Base-by-base conservation (phyloP, 2,329 filamentous ascomycete species). In the Aspergillus sp. region DNA sequence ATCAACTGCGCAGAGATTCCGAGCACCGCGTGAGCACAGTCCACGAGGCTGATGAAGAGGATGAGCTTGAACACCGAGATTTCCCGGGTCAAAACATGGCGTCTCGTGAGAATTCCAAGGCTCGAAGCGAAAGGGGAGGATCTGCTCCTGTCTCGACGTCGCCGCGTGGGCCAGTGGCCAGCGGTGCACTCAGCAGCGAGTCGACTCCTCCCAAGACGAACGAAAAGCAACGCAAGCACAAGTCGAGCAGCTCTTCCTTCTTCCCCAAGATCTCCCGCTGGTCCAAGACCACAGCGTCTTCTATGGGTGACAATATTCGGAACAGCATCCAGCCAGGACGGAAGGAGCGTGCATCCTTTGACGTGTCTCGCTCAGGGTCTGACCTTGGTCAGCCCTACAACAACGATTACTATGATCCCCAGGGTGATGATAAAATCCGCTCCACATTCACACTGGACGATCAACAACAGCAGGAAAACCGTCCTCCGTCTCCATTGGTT, bases 201-300 rank as follows among this genome's bases (percentile, higher is more conserved):
- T 88, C 90, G 49, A 88, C 90, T 49, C 95, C 88, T 0, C 88
- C 89, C 8, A 76, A 68, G 51, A 70, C 65, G 19, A 82, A 79
- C 1, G 85, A 88, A 5, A 89, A 87, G 67, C 79, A 81, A 49
- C 88, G 86, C 65, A 96, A 95, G 71, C 87, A 94, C 71, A 95
- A 95, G 65, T 91, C 88, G 1, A 86, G 80, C 60, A 82, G 83
- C 45, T 93, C 89, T 0, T 88, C 87, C 0, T 75, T 83, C 74
- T 86, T 95, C 49, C 90, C 90, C 26, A 96, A 95, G 72, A 90
- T 95, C 50, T 97, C 93, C 5, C 82, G 93, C 35, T 98, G 93
- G 93, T 97, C 91, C 0, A 93, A 94, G 70, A 97, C 91, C 2
- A 98, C 93, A 0, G 81, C 90, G 4, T 95, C 90, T 0, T 95